Evolutionary conservation across 139 green algal genomes (phyloP).

Genomic region (Coelastrella sp.): DNA sequence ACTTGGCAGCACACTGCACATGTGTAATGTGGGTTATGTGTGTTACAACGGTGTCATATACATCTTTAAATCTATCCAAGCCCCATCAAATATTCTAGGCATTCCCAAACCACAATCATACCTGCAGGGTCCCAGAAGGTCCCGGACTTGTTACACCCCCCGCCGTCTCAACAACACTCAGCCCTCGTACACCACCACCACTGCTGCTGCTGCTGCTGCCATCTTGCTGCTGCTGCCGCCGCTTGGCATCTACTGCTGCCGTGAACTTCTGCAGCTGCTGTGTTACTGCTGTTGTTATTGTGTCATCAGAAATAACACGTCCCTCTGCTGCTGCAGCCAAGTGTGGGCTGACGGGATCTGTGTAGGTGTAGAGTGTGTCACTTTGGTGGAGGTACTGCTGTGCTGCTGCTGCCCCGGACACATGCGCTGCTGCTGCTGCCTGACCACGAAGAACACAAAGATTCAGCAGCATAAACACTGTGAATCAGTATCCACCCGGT

Average conservation of each 20-base stretch:
- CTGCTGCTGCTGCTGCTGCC: constrained; percentile 30
- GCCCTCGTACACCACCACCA: neutral
- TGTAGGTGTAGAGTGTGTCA: constrained; percentile 78
- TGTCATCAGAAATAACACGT: constrained; percentile 58
- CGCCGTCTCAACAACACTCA: constrained; percentile 94
- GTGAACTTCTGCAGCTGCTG: constrained; percentile 59
- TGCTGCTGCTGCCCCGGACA: constrained; percentile 3
- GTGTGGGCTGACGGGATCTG: constrained; percentile 85
- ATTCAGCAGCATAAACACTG: too few relatives aligned
- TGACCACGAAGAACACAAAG: neutral
- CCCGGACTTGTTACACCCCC: constrained; percentile 90
- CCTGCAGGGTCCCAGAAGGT: constrained; percentile 87
- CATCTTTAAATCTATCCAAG: neutral
- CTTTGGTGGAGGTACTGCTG: neutral
- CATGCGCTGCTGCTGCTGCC: constrained; percentile 13
- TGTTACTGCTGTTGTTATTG: constrained; percentile 53
- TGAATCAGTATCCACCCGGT: too few relatives aligned
- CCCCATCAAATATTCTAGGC: too few relatives aligned
- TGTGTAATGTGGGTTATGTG: too few relatives aligned
- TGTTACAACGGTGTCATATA: too few relatives aligned
- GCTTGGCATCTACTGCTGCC: neutral
- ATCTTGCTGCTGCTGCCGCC: neutral
- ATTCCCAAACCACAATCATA: constrained; percentile 28
- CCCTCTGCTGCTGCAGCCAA: constrained; percentile 78
- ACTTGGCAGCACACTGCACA: too few relatives aligned